Conservation (phyloP, 163 green algal species). For the Smithsoniella earleae region DNA sequence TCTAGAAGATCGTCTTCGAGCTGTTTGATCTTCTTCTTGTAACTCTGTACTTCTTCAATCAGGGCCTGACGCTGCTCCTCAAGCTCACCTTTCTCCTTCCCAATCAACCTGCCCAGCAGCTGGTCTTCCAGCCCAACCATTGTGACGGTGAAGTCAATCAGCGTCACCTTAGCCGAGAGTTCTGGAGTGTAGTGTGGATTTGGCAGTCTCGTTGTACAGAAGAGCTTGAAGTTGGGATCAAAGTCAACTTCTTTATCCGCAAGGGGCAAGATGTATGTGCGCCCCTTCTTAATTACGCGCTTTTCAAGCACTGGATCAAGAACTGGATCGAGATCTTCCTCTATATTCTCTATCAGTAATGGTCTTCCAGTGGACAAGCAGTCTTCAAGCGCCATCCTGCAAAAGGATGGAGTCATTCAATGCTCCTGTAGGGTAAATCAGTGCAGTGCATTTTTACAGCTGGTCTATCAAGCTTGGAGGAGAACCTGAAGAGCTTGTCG, state of each 20-base stretch:
- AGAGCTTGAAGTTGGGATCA: conserved; percentile 75
- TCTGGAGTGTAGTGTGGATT: conserved; percentile 90
- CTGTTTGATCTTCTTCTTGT: conserved; percentile 87
- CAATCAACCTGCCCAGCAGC: conserved; percentile 86
- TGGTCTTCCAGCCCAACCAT: conserved; percentile 86
- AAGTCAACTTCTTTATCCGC: conserved; percentile 88
- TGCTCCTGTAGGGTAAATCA: too few species aligned
- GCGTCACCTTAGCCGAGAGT: conserved; percentile 77
- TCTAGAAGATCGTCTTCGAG: conserved; percentile 89
- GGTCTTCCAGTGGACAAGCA: conserved; percentile 46
- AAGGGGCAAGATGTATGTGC: conserved; percentile 54
- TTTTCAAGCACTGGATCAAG: conserved; percentile 84
- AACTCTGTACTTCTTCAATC: conserved; percentile 80
- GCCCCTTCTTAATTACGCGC: conserved; percentile 65
- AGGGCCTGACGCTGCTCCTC: conserved; percentile 83
- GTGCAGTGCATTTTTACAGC: too few species aligned
- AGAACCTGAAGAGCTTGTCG: conserved; percentile 69
- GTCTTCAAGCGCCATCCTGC: conserved; percentile 41
- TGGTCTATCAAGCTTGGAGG: too few species aligned
- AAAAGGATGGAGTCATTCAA: not conserved
- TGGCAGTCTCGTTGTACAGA: conserved; percentile 77
- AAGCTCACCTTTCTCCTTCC: conserved; percentile 89
- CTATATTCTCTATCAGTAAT: conserved; percentile 90
- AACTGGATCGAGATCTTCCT: conserved; percentile 85
- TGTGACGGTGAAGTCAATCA: conserved; percentile 94